Conservation (phyloP, 805 yeast species). For the Yarrowia sp. region DNA sequence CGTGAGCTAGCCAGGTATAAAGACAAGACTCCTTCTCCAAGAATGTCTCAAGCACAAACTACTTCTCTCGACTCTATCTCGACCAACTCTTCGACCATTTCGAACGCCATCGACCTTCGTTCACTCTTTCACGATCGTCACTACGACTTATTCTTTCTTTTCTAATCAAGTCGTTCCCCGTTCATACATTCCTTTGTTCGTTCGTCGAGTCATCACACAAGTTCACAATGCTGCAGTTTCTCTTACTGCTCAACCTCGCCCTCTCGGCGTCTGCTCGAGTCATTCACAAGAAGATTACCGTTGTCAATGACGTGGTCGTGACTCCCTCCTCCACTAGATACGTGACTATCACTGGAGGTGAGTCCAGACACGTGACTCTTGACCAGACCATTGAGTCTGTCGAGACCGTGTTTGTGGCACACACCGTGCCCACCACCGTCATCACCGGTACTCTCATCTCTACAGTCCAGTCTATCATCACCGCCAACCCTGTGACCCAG, state of each 20-base stretch:
- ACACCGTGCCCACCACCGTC: constrained; percentile 36
- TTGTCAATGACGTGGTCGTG: constrained; percentile 26
- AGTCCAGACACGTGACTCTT: constrained; percentile 27
- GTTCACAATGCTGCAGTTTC: constrained; percentile 3
- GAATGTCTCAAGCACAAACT: neutral
- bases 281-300: constrained; percentile 18
- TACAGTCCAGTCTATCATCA: constrained; percentile 36
- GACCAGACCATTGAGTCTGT: constrained; percentile 32
- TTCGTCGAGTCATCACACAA: neutral
- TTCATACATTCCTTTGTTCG: neutral
- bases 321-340: constrained; percentile 27
- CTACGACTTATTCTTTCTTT: constrained; percentile 6
- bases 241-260: constrained; percentile 17
- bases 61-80: neutral
- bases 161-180: neutral
- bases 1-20: neutral
- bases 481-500: constrained; percentile 38
- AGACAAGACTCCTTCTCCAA: neutral
- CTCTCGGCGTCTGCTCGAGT: constrained; percentile 18
- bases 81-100: neutral
- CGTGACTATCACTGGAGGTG: constrained; percentile 29
- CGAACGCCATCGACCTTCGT: neutral
- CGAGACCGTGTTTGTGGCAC: constrained; percentile 35
- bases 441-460: constrained; percentile 35
- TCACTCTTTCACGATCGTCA: constrained; percentile 14